Percentiles rank a stretch among this genome's conserved stretches.
These are phyloP conservation scores for Podaxis sp. DNA, from an alignment of 768 basidiomycete species.

Conservation along the genomic window DNA sequence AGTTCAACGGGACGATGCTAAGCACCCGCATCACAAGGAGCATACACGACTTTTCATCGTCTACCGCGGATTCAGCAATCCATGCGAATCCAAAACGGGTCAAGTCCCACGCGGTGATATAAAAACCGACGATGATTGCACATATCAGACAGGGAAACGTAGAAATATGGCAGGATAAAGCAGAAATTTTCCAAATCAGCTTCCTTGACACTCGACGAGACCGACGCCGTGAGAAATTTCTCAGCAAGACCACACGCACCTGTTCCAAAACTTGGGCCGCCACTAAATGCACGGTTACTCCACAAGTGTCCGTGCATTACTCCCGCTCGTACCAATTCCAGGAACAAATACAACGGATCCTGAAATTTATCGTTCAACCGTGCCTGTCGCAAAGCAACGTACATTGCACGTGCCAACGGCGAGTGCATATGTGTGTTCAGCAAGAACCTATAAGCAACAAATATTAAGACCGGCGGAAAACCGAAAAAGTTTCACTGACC, in stretches of 20 bases:
- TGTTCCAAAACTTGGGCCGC: slow-evolving; percentile 92
- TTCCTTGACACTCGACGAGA: slow-evolving; percentile 8
- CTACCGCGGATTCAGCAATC: slow-evolving; percentile 34
- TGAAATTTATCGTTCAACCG: slow-evolving; percentile 98
- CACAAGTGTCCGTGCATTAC: slow-evolving; percentile 95
- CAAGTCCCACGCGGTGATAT: neutral
- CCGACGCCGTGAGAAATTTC: slow-evolving; percentile 9
- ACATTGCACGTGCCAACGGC: slow-evolving; percentile 88
- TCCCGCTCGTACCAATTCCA: slow-evolving; percentile 94
- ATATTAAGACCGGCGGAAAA: slow-evolving; percentile 15
- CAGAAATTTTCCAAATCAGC: slow-evolving; percentile 13
- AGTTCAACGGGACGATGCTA: slow-evolving; percentile 92
- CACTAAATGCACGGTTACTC: slow-evolving; percentile 86
- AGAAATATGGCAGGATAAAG: slow-evolving; percentile 3
- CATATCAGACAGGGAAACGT: neutral
- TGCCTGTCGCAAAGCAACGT: slow-evolving; percentile 72
- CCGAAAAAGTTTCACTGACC: slow-evolving; percentile 52
- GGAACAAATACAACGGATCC: slow-evolving; percentile 90
- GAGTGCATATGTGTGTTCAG: slow-evolving; percentile 88
- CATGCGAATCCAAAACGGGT: neutral
- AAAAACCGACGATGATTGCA: neutral
- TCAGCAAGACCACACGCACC: slow-evolving; percentile 48
- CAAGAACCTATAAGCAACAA: slow-evolving; percentile 64
- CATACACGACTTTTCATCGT: slow-evolving; percentile 94
- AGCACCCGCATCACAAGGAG: slow-evolving; percentile 94